Base-by-base conservation (phyloP, 495 filamentous ascomycete genomes). In the Talaromyces stipitatus region DNA sequence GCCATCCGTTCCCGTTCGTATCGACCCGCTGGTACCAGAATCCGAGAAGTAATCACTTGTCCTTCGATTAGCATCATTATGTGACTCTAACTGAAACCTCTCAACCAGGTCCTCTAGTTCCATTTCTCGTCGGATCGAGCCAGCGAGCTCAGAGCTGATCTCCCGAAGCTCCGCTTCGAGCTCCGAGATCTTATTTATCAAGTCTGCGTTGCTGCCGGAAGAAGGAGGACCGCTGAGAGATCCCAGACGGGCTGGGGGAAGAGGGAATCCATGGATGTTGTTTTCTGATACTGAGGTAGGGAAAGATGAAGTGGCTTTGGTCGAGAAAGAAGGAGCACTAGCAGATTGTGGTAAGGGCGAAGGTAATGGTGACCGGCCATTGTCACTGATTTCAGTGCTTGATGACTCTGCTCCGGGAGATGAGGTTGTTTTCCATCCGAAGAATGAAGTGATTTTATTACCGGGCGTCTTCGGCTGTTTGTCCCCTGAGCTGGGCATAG, bases 31-130 rank as follows among this genome's bases (percentile, higher is more conserved):
- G 47, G 87, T 87, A 46, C 95, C 94, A 1, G 91, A 95, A 66
- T 98, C 94, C 0, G 94, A 98, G 67, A 92, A 98, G 71, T 98
- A 97, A 70, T 98, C 94, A 68, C 94, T 98, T 3, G 91, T 96
- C 53, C 92, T 82, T 66, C 86, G 85, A 58, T 83, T 86, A 1
- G 63, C 63, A 51, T 68, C 56, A 45, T 64, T 51, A 2, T 82
- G 79, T 56, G 83, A 80, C 62, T 95, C 91, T 30, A 82, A 72
- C 69, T 96, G 91, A 62, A 95, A 70, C 55, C 87, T 79, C 59
- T 98, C 94, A 2, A 97, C 85, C 46, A 97, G 73, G 65, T 98
- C 95, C 67, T 98, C 94, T 48, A 98, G 70, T 62, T 98, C 94
- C 86, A 98, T 91, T 76, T 98, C 94, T 61, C 94, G 84, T 57